Evolutionary conservation across 1,284 basidiomycete species (phyloP).

Genomic region (Coniferiporia sulphurascens): DNA sequence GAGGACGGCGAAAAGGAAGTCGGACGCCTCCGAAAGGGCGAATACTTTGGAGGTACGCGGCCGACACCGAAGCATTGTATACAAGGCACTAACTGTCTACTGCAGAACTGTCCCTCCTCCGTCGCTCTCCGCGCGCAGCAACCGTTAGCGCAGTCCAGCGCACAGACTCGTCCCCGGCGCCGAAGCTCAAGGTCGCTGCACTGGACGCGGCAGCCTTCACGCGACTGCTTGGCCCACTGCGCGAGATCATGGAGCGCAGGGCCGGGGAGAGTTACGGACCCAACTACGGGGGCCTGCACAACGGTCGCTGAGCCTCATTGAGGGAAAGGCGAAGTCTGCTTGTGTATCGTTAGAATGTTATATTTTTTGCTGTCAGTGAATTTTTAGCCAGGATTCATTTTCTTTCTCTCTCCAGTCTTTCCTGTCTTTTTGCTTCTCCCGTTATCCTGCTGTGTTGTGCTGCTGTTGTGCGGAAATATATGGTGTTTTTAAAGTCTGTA

Average conservation of each 20-base stretch:
- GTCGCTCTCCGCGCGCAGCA: constrained; percentile 85
- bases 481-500: neutral
- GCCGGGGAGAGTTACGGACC: constrained; percentile 52
- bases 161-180: constrained; percentile 35
- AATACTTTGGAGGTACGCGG: constrained; percentile 93
- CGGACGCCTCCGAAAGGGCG: constrained; percentile 78
- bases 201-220: constrained; percentile 94
- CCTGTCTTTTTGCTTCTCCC: neutral
- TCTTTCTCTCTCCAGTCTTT: neutral
- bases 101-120: constrained; percentile 77
- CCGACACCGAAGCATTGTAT: neutral
- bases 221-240: constrained; percentile 84
- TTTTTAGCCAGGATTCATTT: neutral
- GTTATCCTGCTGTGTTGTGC: neutral
- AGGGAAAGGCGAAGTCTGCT: neutral
- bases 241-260: constrained; percentile 84
- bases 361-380: neutral
- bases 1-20: constrained; percentile 70
- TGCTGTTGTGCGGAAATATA: neutral
- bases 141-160: constrained; percentile 83
- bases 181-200: constrained; percentile 87
- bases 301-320: neutral
- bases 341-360: constrained; percentile 12
- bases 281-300: constrained; percentile 11
- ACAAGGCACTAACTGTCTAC: constrained; percentile 12